Evolutionary conservation across 2,329 filamentous ascomycete species (phyloP).

Genomic region (Penicillium sp.): DNA sequence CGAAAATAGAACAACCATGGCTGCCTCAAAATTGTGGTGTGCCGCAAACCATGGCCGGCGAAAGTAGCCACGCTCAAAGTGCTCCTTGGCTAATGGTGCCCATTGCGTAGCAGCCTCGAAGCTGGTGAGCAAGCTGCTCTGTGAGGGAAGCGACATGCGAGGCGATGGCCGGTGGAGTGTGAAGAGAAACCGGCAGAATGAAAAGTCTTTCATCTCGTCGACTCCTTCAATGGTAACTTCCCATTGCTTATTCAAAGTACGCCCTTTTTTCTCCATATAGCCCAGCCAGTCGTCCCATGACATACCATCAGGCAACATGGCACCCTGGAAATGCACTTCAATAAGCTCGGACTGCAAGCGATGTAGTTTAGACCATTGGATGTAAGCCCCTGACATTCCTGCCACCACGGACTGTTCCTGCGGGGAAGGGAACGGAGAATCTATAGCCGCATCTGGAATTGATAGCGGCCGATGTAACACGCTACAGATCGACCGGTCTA

Average conservation of each 20-base stretch:
- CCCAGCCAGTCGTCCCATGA: conserved; percentile 26
- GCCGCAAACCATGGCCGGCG: conserved; percentile 24
- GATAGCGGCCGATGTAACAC: conserved; percentile 25
- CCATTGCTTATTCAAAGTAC: conserved; percentile 22
- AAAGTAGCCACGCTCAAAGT: conserved; percentile 24
- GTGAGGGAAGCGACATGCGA: conserved; percentile 20
- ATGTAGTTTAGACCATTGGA: conserved; percentile 24
- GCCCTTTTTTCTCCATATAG: conserved; percentile 22
- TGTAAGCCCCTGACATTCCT: not conserved
- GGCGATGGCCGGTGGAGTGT: conserved; percentile 25
- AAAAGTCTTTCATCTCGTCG: conserved; percentile 11
- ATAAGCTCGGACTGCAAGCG: conserved; percentile 23
- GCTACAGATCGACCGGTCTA: conserved; percentile 24
- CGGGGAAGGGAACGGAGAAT: conserved; percentile 20
- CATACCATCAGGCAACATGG: conserved; percentile 20
- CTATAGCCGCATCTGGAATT: conserved; percentile 24
- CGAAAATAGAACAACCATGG: conserved; percentile 23
- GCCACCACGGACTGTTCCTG: conserved; percentile 14
- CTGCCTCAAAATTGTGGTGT: conserved; percentile 23
- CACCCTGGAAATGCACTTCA: conserved; percentile 25
- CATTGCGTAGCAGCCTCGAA: conserved; percentile 23
- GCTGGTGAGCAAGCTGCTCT: conserved; percentile 16
- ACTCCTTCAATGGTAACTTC: conserved; percentile 19
- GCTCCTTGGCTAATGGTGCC: conserved; percentile 21
- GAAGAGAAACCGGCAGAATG: conserved; percentile 21